Evolutionary conservation across 345 rosid genomes (phyloP).

Genomic region (Stellera chamaejasme): DNA sequence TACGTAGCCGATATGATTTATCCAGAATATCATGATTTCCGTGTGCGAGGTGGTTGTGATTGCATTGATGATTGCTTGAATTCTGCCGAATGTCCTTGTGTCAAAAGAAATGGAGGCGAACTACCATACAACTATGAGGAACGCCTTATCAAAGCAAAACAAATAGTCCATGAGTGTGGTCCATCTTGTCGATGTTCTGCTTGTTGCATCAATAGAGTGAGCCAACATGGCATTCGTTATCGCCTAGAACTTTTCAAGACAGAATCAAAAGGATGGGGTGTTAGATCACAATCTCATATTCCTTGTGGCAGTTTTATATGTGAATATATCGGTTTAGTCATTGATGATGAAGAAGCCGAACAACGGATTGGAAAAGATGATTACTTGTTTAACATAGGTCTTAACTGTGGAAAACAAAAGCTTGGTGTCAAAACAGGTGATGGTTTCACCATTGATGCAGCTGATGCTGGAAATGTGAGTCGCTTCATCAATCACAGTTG

Average conservation of each 20-base stretch:
- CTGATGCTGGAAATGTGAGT: constrained; percentile 53
- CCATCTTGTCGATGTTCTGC: constrained; percentile 68
- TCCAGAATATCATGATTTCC: constrained; percentile 38
- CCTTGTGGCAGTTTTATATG: constrained; percentile 79
- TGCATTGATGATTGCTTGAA: constrained; percentile 53
- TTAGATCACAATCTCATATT: constrained; percentile 62
- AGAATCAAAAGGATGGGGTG: constrained; percentile 79
- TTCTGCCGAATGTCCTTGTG: constrained; percentile 37
- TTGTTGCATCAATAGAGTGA: constrained; percentile 66
- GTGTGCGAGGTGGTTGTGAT: constrained; percentile 30
- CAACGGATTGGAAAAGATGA: constrained; percentile 60
- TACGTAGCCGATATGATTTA: constrained; percentile 43
- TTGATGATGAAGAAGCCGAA: constrained; percentile 67
- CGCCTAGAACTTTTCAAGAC: constrained; percentile 82
- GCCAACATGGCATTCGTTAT: constrained; percentile 59
- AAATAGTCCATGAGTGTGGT: constrained; percentile 71
- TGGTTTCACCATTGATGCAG: constrained; percentile 82
- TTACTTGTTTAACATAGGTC: constrained; percentile 68
- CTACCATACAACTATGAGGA: constrained; percentile 68
- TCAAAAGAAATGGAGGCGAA: constrained; percentile 54
- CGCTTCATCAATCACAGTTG: constrained; percentile 90
- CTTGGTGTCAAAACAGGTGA: constrained; percentile 25
- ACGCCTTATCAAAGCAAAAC: constrained; percentile 47
- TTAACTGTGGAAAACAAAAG: constrained; percentile 26
- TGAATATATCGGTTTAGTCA: constrained; percentile 73